Base-by-base conservation (phyloP, 1,284 basidiomycete species). In the Pseudozyma tsukubaensis region DNA sequence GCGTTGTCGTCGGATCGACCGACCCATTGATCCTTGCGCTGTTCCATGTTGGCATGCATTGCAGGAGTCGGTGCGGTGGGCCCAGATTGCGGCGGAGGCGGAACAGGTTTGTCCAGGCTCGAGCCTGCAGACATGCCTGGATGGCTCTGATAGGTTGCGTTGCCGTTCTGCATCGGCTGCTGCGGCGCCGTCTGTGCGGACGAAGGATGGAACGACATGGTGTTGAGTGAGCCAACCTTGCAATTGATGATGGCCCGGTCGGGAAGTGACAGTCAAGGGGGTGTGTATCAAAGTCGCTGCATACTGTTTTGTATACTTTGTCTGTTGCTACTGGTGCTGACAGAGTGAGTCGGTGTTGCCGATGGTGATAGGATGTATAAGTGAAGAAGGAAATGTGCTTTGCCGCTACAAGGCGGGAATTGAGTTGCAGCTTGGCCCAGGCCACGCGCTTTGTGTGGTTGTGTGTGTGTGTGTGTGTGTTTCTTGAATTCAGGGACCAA, bases 1-100 rank as follows among this genome's bases (percentile, higher is more conserved):
- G 56, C 53, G 14, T 55, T 39, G 18, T 59, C 47, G 5, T 62
- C 49, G 47, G 29, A 11, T 29, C 62, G 50, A 4, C 52, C 57
- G 24, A 48, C 47, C 34, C 37, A 43, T 34, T 62, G 56, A 12
- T 51, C 36, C 21, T 63, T 60, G 57, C 68, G 64, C 50, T 76
- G 72, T 4, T 76, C 68, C 55, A 61, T 42, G 52, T 76, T 59
- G 21, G 72, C 63, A 51, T 51, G 56, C 60, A 69, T 62, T 7
- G 52, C 16, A 19, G 54, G 39, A 2, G 54, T 37, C 34, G 51
- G 39, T 7, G 13, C 13, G 7, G 13, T 45, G 10, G 59, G 19
- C 18, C 45, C 50, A 11, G 29, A 34, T 4, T 16, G 52, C 32
- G 56, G 59, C 18, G 64, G 53, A 9, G 70, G 70, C 35, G 64